Base-by-base conservation (phyloP, 169 alveolate genomes). In the Eimeria brunetti region DNA sequence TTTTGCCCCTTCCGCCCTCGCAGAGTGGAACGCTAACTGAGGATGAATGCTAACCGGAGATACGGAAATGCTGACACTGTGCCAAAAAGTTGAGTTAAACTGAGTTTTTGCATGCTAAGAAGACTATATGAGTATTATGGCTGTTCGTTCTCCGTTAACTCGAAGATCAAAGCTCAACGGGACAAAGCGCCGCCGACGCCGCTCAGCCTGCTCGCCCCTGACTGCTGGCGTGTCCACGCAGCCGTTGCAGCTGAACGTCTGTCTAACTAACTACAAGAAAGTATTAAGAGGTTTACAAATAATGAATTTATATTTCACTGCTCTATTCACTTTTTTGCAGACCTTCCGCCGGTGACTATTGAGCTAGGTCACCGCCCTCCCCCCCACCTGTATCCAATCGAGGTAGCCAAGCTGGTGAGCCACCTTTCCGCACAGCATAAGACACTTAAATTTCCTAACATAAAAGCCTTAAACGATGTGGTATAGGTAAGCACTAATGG, bases 181-280 rank as follows among this genome's bases (percentile, higher is more conserved):
- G 64, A 44, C 86, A 46, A 41, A 27, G 86, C 86, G 62, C 62
- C 41, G 86, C 86, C 86, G 86, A 76, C 86, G 41, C 24, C 38
- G 86, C 86, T 33, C 80, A 46, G 86, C 36, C 60, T 76, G 62
- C 44, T 76, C 36, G 86, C 86, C 86, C 64, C 44, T 41, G 60
- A 76, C 86, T 38, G 86, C 86, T 76, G 86, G 62, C 86, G 60
- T 76, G 86, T 46, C 60, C 60, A 46, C 22, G 86, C 86, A 76
- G 80, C 86, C 22, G 86, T n/a, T 76, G 62, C 86, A 8, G 64
- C 86, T 46, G 44, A 41, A 24, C 9, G 41, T 24, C 41, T 27
- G 86, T 22, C 86, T 76, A 46, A 69, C 80, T 69, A 33, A 49
- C 51, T 69, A n/a, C 14, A 69, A 69, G 44, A 49, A 69, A 6